These are phyloP conservation scores for Cercospora sp. DNA, from an alignment of 2,329 filamentous ascomycete genomes.

Conservation along the genomic window DNA sequence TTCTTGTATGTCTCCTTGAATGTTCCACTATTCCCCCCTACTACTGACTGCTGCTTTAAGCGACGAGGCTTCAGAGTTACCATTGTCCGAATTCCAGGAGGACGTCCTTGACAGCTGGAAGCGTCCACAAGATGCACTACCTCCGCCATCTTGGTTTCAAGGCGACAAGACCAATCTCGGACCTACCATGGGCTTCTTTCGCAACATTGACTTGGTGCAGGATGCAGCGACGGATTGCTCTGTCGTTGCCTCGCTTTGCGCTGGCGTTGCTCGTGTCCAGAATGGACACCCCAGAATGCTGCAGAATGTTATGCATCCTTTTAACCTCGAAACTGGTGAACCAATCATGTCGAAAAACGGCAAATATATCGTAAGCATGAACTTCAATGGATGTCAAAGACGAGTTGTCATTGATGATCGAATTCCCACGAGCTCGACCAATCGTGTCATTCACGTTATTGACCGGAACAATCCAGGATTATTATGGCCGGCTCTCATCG, in stretches of 20 bases:
- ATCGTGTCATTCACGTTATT: constrained; percentile 79
- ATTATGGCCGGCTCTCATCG: constrained; percentile 87
- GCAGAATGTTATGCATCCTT: constrained; percentile 72
- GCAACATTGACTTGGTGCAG: constrained; percentile 80
- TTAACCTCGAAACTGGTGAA: constrained; percentile 57
- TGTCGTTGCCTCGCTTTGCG: constrained; percentile 91
- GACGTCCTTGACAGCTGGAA: constrained; percentile 83
- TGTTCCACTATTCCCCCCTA: constrained; percentile 11
- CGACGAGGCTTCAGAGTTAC: constrained; percentile 64
- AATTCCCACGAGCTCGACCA: constrained; percentile 73
- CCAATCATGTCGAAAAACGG: constrained; percentile 73
- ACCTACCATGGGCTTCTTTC: constrained; percentile 58
- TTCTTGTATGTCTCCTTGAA: constrained; percentile 60
- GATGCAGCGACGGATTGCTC: constrained; percentile 96
- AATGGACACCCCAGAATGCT: constrained; percentile 72
- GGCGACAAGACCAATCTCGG: constrained; percentile 35
- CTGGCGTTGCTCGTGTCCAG: constrained; percentile 68
- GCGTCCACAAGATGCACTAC: constrained; percentile 68
- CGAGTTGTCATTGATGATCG: constrained; percentile 87
- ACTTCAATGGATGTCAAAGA: constrained; percentile 92
- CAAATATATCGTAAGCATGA: constrained; percentile 87
- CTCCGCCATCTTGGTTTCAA: constrained; percentile 44
- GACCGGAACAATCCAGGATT: constrained; percentile 79
- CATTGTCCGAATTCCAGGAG: constrained; percentile 71
- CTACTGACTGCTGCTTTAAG: constrained; percentile 46